Base-by-base conservation (phyloP, 306 rosid species). In the Fragaria vesca region DNA sequence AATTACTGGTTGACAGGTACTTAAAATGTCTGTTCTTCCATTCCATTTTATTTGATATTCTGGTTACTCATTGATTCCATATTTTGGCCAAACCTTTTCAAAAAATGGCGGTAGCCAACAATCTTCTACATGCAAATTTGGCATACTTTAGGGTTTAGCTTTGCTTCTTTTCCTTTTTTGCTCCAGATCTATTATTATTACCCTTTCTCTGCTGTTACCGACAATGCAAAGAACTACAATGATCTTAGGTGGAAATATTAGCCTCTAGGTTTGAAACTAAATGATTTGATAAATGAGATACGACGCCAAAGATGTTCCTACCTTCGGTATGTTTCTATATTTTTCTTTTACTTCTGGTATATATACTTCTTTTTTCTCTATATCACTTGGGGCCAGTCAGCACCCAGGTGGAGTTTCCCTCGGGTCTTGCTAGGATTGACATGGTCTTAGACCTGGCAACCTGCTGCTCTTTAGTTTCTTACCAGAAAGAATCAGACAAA, bases 1-100 rank as follows among this genome's bases (percentile, higher is more conserved):
- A 84, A 95, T 94, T 73, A 92, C 98, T 65, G 98, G 97, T 21
- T 97, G 98, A 76, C 98, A 91, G 97, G 98, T 95, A 88, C 61
- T 12, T 8, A 21, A 38, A 38, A 46, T 42, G 54, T 40, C 24
- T 58, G 12, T 24, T 24, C 68, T 73, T 55, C 8, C 52, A 40
- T 13, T 57, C 4, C 21, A 57, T 15, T n/a, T 12, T 73, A 20
- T 12, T 38, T 21, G 51, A n/a, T 38, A 28, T 24, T 24, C 0
- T 28, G 67, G 42, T 62, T 61, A 28, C 69, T 63, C 45, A 32
- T 30, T 63, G 21, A 16, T 63, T 63, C 21, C 69, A 63, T 32
- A 28, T 30, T 61, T 61, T 13, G 4, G 34, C 38, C 67, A 30
- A 30, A 40, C 43, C 43, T 30, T 63, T 28, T 28, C n/a, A 63